Evolutionary conservation across 176 grass and related monocot species (phyloP), one percentile per base, ranked within the genome.

Genomic region (Avena insularis): DNA sequence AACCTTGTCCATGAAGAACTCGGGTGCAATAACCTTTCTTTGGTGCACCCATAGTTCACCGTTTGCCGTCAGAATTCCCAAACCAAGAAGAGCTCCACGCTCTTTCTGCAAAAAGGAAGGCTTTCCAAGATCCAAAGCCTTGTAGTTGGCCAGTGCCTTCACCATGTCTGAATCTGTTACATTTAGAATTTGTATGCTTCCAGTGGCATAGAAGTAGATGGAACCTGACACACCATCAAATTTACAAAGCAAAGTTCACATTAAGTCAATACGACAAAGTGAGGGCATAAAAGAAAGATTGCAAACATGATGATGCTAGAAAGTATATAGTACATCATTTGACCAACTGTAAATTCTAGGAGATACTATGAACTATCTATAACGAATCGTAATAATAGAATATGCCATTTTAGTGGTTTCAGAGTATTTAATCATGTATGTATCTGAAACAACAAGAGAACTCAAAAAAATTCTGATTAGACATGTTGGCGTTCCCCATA

Each of bases 1-100:
- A 46, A 95, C 75, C 69, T 93, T 98, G 66, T 89, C 89, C 95
- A 95, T 93, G 90, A 98, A 98, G 67, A 98, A 93, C 75, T 98
- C 88, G 2, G 91, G 86, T 25, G 93, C 85, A 19, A 98, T 93
- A 43, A 95, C 82, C 81, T 93, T 98, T 57, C 95, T 86, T 75
- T 95, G 68, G 14, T 98, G 91, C 65, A 75, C 83, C 95, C 95
- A 95, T 5, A 95, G 77, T 20, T 95, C 86, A 54, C 89, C 85
- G 12, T 95, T 89, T 10, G 93, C 79, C 12, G 88, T 88, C 72
- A 95, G 23, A 83, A 98, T 98, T 29, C 95, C 93, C 38, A 16
- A 76, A 60, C 93, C 95, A 69, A 98, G 78, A 67, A 98, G 89
- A 43, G 93, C 80, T 71, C 88, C 88, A 60, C 48, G 87, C 19